Conservation (phyloP, 2,329 filamentous ascomycete species). For the Lomentospora prolificans region DNA sequence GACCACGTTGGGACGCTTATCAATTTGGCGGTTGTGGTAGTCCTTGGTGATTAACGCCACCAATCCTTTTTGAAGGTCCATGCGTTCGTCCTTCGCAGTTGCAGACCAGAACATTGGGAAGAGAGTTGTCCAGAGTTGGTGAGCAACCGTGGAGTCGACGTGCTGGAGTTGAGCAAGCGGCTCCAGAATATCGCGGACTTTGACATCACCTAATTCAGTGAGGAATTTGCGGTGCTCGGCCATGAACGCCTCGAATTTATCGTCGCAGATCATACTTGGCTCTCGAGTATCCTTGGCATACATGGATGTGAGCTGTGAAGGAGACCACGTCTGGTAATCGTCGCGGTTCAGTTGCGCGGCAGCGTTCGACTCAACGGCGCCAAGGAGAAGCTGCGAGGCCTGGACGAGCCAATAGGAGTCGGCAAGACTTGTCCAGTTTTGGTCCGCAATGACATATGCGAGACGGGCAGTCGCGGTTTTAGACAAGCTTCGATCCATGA, state of each 20-base stretch:
- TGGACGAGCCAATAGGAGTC: slow-evolving; percentile 98
- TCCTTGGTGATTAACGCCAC: slow-evolving; percentile 89
- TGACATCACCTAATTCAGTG: slow-evolving; percentile 73
- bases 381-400: slow-evolving; percentile 84
- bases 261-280: slow-evolving; percentile 65
- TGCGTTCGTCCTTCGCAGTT: slow-evolving; percentile 75
- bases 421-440: slow-evolving; percentile 93
- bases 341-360: slow-evolving; percentile 68
- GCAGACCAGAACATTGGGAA: slow-evolving; percentile 95
- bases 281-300: slow-evolving; percentile 61
- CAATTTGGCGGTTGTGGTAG: slow-evolving; percentile 87
- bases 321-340: slow-evolving; percentile 70
- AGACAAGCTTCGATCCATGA: slow-evolving; percentile 92
- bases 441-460: slow-evolving; percentile 77
- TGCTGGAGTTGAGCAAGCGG: slow-evolving; percentile 90
- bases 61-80: slow-evolving; percentile 82
- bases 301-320: slow-evolving; percentile 62
- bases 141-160: slow-evolving; percentile 68
- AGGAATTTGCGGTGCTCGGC: slow-evolving; percentile 74
- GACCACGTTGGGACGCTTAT: slow-evolving; percentile 90
- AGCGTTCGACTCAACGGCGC: slow-evolving; percentile 79
- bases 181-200: slow-evolving; percentile 79
- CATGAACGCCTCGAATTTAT: slow-evolving; percentile 72
- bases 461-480: slow-evolving; percentile 82
- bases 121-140: slow-evolving; percentile 81